A percentile compares a stretch with the other conserved stretches of the same genome.
These are phyloP conservation scores for Beauveria caledonica DNA, from an alignment of 2,329 filamentous ascomycete species.

Conservation along the genomic window DNA sequence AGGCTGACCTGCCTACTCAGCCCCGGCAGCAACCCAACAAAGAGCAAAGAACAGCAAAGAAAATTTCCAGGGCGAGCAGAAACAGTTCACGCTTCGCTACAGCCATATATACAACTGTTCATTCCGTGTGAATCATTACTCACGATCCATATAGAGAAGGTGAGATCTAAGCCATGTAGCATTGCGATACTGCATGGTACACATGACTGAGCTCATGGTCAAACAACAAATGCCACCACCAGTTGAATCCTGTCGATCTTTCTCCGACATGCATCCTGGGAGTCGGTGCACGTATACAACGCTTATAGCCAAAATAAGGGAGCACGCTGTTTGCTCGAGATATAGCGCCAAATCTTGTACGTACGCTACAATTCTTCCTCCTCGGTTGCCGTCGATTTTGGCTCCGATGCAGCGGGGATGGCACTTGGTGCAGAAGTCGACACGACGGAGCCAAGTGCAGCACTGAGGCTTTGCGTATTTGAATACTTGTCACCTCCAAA, in stretches of 20 bases:
- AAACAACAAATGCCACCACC: conserved; percentile 3
- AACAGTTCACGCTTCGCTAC: conserved; percentile 1
- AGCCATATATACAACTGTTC: conserved; percentile 3
- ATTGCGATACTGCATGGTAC: neutral
- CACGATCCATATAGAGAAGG: conserved; percentile 3
- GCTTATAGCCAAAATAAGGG: neutral
- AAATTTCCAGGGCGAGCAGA: conserved; percentile 7
- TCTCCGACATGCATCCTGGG: neutral
- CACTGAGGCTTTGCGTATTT: conserved; percentile 26
- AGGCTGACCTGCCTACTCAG: neutral
- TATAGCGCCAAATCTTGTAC: neutral
- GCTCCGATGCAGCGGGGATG: conserved; percentile 16
- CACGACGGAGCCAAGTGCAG: conserved; percentile 25
- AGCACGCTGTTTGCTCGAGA: neutral
- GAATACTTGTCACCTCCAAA: conserved; percentile 19
- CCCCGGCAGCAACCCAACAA: neutral
- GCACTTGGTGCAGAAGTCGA: conserved; percentile 19
- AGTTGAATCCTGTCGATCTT: neutral
- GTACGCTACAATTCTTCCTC: conserved; percentile 32
- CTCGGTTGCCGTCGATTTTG: conserved; percentile 18
- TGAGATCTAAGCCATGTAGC: neutral
- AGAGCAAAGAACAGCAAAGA: neutral
- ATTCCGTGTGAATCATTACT: conserved; percentile 5
- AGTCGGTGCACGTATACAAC: neutral
- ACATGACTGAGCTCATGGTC: conserved; percentile 9